Evolutionary conservation across 371 early-diverging fungal genomes (phyloP).

Genomic region (Cokeromyces recurvatus): DNA sequence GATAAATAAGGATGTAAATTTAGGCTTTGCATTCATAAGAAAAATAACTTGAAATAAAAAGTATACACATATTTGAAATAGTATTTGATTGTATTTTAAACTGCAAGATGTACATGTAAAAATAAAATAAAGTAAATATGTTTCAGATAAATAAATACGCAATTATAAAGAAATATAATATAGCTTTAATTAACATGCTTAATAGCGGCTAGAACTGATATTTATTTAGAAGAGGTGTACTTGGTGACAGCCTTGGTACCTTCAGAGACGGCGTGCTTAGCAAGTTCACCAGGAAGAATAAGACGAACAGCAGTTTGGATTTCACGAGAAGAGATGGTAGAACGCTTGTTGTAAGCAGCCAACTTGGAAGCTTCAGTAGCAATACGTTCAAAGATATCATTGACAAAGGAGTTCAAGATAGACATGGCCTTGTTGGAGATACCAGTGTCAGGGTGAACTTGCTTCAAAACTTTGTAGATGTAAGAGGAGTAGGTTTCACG

Average conservation of each 20-base stretch:
- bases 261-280: conserved; percentile 97
- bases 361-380: conserved; percentile 87
- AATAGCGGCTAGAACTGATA: too few relatives aligned
- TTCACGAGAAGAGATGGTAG: conserved; percentile 94
- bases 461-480: conserved; percentile 96
- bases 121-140: too few relatives aligned
- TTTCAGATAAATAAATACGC: too few relatives aligned
- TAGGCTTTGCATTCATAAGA: too few relatives aligned
- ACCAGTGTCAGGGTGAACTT: conserved; percentile 97
- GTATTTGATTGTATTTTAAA: too few relatives aligned
- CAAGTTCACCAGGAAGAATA: conserved; percentile 92
- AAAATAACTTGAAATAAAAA: too few relatives aligned
- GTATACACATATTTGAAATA: too few relatives aligned
- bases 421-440: conserved; percentile 99
- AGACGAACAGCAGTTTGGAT: conserved; percentile 94
- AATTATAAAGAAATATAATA: too few relatives aligned
- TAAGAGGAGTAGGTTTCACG: conserved; percentile 93
- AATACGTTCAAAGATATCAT: conserved; percentile 96
- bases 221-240: conserved; percentile 82
- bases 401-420: conserved; percentile 97
- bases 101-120: too few relatives aligned
- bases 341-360: conserved; percentile 90
- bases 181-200: too few relatives aligned
- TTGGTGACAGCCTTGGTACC: conserved; percentile 98
- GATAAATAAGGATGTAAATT: too few relatives aligned